Conservation (phyloP, 331 rosid species). For the Malus hybrid region DNA sequence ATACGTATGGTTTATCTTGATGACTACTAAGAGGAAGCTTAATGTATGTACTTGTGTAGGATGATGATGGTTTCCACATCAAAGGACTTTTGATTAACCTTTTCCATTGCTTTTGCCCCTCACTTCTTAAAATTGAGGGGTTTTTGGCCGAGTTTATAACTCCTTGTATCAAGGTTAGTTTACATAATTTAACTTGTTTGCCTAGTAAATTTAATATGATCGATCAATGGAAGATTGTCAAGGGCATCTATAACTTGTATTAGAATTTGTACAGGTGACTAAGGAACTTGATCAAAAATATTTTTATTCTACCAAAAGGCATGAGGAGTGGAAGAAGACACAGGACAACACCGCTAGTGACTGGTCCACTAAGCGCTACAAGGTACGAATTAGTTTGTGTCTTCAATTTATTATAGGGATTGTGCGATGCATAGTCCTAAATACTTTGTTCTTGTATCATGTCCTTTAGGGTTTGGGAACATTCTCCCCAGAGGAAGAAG, state of each 20-base stretch:
- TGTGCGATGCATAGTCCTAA: too few species aligned
- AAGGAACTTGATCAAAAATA: slow-evolving; percentile 48
- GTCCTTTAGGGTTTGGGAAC: slow-evolving; percentile 25
- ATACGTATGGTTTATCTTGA: background rate
- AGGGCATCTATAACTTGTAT: too few species aligned
- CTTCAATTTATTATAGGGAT: too few species aligned
- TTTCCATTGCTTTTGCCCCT: slow-evolving; percentile 91
- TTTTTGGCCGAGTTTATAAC: slow-evolving; percentile 86
- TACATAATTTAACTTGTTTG: background rate
- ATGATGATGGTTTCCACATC: slow-evolving; percentile 94
- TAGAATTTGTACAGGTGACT: slow-evolving; percentile 44
- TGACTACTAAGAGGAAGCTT: background rate
- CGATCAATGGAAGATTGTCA: background rate
- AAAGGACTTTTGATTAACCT: slow-evolving; percentile 84
- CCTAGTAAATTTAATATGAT: background rate
- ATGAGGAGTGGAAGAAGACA: slow-evolving; percentile 61
- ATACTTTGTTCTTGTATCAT: too few species aligned
- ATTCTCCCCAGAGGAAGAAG: slow-evolving; percentile 68
- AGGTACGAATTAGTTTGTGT: slow-evolving; percentile 36
- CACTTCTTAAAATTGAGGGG: slow-evolving; percentile 65
- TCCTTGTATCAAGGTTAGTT: slow-evolving; percentile 81
- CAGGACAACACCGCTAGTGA: slow-evolving; percentile 58
- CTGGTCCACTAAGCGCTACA: slow-evolving; percentile 81
- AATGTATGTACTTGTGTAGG: slow-evolving; percentile 29
- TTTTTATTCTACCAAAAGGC: slow-evolving; percentile 66